Base-by-base conservation (phyloP, 768 basidiomycete species). In the Termitomyces sp. region DNA sequence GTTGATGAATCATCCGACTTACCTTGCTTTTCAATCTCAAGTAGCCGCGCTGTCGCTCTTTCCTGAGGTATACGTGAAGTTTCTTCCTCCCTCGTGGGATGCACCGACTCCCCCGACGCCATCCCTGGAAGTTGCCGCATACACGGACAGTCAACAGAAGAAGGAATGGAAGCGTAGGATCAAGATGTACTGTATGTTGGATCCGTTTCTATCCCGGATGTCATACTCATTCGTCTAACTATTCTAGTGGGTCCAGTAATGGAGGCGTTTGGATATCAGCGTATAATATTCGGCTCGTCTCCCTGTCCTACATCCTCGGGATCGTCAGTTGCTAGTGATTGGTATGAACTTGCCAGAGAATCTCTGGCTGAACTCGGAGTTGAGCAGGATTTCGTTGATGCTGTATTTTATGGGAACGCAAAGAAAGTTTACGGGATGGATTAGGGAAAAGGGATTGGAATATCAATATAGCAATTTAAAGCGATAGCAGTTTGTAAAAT, bases 211-310 rank as follows among this genome's bases (percentile, higher is more conserved):
- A 37, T 34, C 49, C n/a, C 4, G 41, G 24, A 39, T 44, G 59
- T 56, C 28, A 13, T 33, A 33, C 34, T 60, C 39, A 62, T 52
- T 28, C 26, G 15, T 31, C 31, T 24, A 55, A 58, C n/a, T 63
- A 29, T 61, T 49, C 36, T 58, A 94, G 91, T 93, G 62, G 87
- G 85, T 8, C 92, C 89, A 16, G 86, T 87, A 37, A 72, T 92
- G 60, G 92, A 94, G 68, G 92, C 92, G 3, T 93, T 93, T 68
- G 92, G 92, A 7, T 90, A 83, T 64, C 78, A 88, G 64, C 82
- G 92, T 53, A 91, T 94, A 63, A 78, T 94, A 20, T 93, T 88
- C 70, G 92, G 91, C 8, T 87, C 90, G 9, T 86, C 90, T 1
- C 82, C 87, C 33, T 83, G 86, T 12, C 70, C 76, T n/a, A 71